A percentile compares a stretch with the other conserved stretches of the same genome.
Evolutionary conservation across 805 yeast genomes (phyloP).

Genomic region (Teunomyces kruisii): DNA sequence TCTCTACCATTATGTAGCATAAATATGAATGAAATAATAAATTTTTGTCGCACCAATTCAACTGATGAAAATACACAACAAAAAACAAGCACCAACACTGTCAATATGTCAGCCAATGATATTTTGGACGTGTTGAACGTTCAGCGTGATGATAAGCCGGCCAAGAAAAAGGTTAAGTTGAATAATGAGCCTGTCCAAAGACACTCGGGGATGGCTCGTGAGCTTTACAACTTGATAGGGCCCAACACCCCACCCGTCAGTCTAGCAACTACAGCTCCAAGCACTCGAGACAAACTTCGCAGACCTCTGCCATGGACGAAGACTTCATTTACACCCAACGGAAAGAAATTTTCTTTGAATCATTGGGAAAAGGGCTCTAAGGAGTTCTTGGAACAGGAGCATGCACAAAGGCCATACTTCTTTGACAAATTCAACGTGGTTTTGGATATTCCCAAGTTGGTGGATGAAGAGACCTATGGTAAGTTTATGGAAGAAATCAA

Average conservation of each 20-base stretch:
- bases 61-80: neutral
- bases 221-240: constrained; percentile 83
- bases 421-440: constrained; percentile 75
- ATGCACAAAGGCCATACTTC: constrained; percentile 47
- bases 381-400: constrained; percentile 37
- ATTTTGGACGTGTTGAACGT: constrained; percentile 76
- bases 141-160: constrained; percentile 46
- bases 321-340: constrained; percentile 56
- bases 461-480: constrained; percentile 57
- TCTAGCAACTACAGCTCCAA: constrained; percentile 20
- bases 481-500: constrained; percentile 46
- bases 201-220: constrained; percentile 81
- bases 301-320: constrained; percentile 84
- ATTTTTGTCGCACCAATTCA: neutral
- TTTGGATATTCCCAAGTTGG: constrained; percentile 68
- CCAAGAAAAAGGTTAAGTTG: constrained; percentile 41
- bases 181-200: constrained; percentile 20
- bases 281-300: constrained; percentile 62
- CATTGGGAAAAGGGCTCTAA: constrained; percentile 89
- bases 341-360: constrained; percentile 43
- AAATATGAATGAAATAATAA: neutral
- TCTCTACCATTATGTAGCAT: constrained; percentile 69
- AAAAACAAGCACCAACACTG: neutral
- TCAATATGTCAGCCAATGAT: constrained; percentile 45
- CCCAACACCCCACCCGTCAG: constrained; percentile 85